A percentile compares a stretch with the other conserved stretches of the same genome.
phyloP scores from a whole-genome alignment of 306 rosid species.

The Acacia acuminata region DNA sequence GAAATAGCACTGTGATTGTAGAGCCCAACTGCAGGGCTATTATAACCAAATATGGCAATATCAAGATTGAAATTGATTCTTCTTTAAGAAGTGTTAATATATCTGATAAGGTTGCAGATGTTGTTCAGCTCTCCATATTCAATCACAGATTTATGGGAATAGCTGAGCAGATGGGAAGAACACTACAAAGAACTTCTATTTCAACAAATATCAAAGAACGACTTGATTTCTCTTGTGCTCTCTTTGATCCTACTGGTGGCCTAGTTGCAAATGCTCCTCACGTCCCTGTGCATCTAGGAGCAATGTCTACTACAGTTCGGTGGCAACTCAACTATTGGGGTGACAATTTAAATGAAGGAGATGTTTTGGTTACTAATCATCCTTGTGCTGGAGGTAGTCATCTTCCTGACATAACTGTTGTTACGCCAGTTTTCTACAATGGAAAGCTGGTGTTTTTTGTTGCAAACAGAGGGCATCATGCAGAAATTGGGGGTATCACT shows the following conservation, averaged over 20 bases:
- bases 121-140: slow-evolving; percentile 92
- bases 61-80: slow-evolving; percentile 78
- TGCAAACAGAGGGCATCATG: slow-evolving; percentile 95
- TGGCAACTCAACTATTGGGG: slow-evolving; percentile 90
- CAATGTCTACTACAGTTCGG: slow-evolving; percentile 89
- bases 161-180: slow-evolving; percentile 99
- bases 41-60: slow-evolving; percentile 76
- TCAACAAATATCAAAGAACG: slow-evolving; percentile 95
- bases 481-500: slow-evolving; percentile 90
- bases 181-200: slow-evolving; percentile 94
- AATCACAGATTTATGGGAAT: slow-evolving; percentile 97
- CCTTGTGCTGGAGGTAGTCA: slow-evolving; percentile 98
- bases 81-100: slow-evolving; percentile 44
- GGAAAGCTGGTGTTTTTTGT: slow-evolving; percentile 81
- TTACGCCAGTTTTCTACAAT: slow-evolving; percentile 80
- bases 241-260: slow-evolving; percentile 93
- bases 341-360: slow-evolving; percentile 78
- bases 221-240: slow-evolving; percentile 94
- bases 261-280: slow-evolving; percentile 98
- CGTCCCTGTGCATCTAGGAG: slow-evolving; percentile 91
- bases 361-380: slow-evolving; percentile 91
- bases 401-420: slow-evolving; percentile 93
- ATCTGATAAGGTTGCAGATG: slow-evolving; percentile 75
- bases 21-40: slow-evolving; percentile 82
- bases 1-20: slow-evolving; percentile 88